These are phyloP conservation scores for Nakazawaea wyomingensis DNA, from an alignment of 805 yeast species.

Conservation along the genomic window DNA sequence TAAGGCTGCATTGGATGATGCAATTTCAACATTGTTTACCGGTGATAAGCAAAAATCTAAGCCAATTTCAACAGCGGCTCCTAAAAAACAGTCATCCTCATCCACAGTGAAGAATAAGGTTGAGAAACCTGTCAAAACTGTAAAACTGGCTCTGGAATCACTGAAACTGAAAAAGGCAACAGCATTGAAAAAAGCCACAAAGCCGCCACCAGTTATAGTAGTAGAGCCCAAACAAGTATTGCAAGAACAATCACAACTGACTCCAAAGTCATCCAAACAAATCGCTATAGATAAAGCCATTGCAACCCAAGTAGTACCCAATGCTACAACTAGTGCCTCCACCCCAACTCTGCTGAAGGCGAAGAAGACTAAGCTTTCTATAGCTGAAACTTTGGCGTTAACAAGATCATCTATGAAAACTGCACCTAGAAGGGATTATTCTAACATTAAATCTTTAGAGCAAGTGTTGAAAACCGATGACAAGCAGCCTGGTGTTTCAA, in stretches of 20 bases:
- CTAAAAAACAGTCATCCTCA: slow-evolving; percentile 1
- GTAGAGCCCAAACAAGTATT: neutral
- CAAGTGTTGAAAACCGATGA: slow-evolving; percentile 13
- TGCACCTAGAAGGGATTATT: slow-evolving; percentile 25
- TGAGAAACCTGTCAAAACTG: neutral
- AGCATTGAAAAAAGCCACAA: neutral
- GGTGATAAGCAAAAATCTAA: slow-evolving; percentile 4
- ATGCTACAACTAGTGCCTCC: no score
- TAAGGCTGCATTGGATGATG: slow-evolving; percentile 11
- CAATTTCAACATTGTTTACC: slow-evolving; percentile 8
- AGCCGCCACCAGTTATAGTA: neutral
- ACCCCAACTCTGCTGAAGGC: neutral
- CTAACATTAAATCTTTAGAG: slow-evolving; percentile 21
- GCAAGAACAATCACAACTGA: neutral
- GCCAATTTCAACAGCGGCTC: slow-evolving; percentile 3
- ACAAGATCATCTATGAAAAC: slow-evolving; percentile 41
- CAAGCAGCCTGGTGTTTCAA: slow-evolving; percentile 1
- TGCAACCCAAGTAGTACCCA: no score
- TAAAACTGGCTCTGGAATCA: neutral
- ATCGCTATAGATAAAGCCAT: no score
- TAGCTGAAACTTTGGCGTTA: slow-evolving; percentile 56
- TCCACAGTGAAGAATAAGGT: neutral
- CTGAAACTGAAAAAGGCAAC: neutral
- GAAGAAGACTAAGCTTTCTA: slow-evolving; percentile 34
- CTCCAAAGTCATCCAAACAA: no score